These are phyloP conservation scores for Fusarium tupiense DNA, from an alignment of 2,329 filamentous ascomycete species.

Conservation along the genomic window DNA sequence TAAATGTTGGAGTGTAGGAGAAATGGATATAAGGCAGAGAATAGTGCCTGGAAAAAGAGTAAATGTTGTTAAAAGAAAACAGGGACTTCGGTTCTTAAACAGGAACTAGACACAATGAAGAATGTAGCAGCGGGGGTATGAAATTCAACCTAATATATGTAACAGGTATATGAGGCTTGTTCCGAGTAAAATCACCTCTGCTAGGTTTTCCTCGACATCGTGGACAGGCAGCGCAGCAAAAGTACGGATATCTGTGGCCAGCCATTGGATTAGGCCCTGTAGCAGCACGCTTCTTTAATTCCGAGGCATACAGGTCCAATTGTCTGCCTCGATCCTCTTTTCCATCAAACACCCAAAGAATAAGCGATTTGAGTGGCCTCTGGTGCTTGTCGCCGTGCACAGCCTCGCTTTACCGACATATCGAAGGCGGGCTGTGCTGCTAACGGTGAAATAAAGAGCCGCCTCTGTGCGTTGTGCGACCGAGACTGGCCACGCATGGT, in stretches of 20 bases:
- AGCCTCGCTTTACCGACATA: constrained; percentile 13
- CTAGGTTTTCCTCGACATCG: constrained; percentile 11
- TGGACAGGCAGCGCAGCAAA: constrained; percentile 7
- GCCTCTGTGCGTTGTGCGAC: constrained; percentile 15
- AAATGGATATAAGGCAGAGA: constrained; percentile 19
- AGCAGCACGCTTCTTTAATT: constrained; percentile 2
- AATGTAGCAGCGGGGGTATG: background rate
- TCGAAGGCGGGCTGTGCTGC: constrained; percentile 14
- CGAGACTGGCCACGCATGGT: constrained; percentile 16
- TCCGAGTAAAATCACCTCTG: background rate
- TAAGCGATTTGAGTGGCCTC: constrained; percentile 12
- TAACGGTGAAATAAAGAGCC: constrained; percentile 15
- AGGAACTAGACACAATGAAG: background rate
- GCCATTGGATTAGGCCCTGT: background rate
- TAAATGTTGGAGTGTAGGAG: background rate
- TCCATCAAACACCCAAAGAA: background rate
- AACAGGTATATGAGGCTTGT: background rate
- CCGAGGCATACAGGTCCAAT: constrained; percentile 17
- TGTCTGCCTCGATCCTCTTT: constrained; percentile 6
- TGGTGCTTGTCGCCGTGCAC: constrained; percentile 5
- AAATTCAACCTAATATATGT: background rate
- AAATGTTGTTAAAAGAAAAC: background rate
- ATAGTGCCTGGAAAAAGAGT: background rate
- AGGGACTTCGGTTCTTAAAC: background rate
- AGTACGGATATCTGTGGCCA: constrained; percentile 20